Evolutionary conservation across 768 basidiomycete species (phyloP).

Genomic region (Neoboletus subvelutipes): DNA sequence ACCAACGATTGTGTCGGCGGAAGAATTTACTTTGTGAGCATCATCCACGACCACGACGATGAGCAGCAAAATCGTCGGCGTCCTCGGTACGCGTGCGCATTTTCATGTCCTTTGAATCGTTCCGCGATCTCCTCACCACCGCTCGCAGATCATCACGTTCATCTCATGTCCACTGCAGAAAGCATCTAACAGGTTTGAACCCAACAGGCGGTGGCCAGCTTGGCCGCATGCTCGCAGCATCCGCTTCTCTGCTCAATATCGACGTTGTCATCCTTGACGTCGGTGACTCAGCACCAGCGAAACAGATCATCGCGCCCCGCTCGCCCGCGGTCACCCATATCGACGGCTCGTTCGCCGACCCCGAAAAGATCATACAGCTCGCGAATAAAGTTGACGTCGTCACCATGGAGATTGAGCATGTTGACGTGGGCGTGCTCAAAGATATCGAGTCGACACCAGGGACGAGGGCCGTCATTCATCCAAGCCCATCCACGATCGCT

Average conservation of each 20-base stretch:
- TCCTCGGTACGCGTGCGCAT: conserved; percentile 32
- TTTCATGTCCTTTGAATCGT: not conserved
- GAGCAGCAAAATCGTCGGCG: conserved; percentile 29
- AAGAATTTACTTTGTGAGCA: not conserved
- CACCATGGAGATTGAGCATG: conserved; percentile 97
- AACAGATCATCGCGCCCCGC: conserved; percentile 71
- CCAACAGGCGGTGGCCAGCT: conserved; percentile 89
- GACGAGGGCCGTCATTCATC: conserved; percentile 52
- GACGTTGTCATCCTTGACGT: conserved; percentile 83
- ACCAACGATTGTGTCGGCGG: not conserved
- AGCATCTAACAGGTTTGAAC: conserved; percentile 2
- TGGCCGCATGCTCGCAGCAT: conserved; percentile 92
- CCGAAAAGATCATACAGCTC: conserved; percentile 73
- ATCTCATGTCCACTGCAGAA: not conserved
- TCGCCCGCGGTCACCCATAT: conserved; percentile 57
- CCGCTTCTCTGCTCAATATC: conserved; percentile 85
- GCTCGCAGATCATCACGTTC: conserved; percentile 7
- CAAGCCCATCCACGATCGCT: conserved; percentile 76
- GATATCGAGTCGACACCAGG: conserved; percentile 33
- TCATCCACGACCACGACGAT: conserved; percentile 11
- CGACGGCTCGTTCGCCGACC: conserved; percentile 87
- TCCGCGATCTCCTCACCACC: conserved; percentile 8
- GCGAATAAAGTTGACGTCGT: conserved; percentile 81
- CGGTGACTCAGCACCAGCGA: conserved; percentile 80
- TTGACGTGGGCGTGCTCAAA: conserved; percentile 73